Percentiles rank a stretch among this genome's conserved stretches.
phyloP scores from a whole-genome alignment of 345 rosid genomes.

The Salix arbutifolia region DNA sequence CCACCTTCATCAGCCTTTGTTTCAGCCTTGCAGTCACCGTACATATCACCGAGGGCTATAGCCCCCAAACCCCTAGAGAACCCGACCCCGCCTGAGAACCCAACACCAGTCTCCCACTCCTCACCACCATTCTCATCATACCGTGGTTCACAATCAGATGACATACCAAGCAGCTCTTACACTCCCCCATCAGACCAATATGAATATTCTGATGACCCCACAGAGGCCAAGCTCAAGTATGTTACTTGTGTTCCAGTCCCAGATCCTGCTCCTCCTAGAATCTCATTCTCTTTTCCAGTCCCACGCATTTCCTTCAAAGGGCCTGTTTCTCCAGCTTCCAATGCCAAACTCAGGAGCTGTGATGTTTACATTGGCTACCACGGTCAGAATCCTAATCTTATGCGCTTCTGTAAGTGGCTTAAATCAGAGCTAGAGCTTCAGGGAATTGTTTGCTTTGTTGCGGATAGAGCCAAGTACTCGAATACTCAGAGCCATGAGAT shows the following conservation, averaged over 20 bases:
- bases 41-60: conserved; percentile 79
- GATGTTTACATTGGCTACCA: conserved; percentile 86
- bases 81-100: conserved; percentile 10
- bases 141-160: conserved; percentile 61
- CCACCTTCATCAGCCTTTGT: conserved; percentile 95
- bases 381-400: conserved; percentile 75
- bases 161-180: conserved; percentile 88
- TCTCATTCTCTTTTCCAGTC: conserved; percentile 83
- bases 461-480: conserved; percentile 76
- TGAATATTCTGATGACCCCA: conserved; percentile 67
- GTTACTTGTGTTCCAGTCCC: conserved; percentile 54
- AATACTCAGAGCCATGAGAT: conserved; percentile 81
- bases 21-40: conserved; percentile 90
- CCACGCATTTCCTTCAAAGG: conserved; percentile 81
- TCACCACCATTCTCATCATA: conserved; percentile 42
- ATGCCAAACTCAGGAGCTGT: conserved; percentile 82
- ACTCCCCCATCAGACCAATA: conserved; percentile 84
- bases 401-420: conserved; percentile 85
- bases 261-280: conserved; percentile 58
- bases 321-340: conserved; percentile 58
- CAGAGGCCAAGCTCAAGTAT: conserved; percentile 54
- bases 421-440: conserved; percentile 92
- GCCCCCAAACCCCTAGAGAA: conserved; percentile 33
- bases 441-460: conserved; percentile 89
- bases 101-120: conserved; percentile 11